phyloP scores from a whole-genome alignment of 2,329 filamentous ascomycete species.

The Penicillium vulpinum region DNA sequence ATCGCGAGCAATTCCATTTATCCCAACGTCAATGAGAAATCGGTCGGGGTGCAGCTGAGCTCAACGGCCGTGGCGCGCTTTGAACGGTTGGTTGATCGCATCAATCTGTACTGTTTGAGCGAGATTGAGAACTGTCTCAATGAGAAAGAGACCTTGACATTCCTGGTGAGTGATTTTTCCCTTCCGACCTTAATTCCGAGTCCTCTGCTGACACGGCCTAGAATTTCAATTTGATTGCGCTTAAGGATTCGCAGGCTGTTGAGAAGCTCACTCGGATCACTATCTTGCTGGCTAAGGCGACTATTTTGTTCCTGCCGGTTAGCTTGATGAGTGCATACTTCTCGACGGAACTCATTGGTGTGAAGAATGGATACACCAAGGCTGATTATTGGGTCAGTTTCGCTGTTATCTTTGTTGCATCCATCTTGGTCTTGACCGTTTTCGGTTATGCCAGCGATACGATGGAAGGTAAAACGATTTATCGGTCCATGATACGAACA shows the following conservation, averaged over 20 bases:
- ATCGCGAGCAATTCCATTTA: slow-evolving; percentile 26
- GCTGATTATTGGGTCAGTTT: slow-evolving; percentile 69
- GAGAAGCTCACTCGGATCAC: slow-evolving; percentile 71
- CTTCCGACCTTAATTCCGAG: background rate
- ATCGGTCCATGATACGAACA: slow-evolving; percentile 43
- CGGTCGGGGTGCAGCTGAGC: slow-evolving; percentile 45
- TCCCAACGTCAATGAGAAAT: slow-evolving; percentile 20
- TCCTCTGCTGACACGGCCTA: slow-evolving; percentile 32
- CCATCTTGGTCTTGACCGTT: slow-evolving; percentile 58
- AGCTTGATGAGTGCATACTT: slow-evolving; percentile 75
- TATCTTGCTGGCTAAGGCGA: slow-evolving; percentile 71
- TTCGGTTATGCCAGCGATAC: slow-evolving; percentile 61
- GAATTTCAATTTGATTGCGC: slow-evolving; percentile 77
- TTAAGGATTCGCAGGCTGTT: slow-evolving; percentile 72
- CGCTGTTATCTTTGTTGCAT: slow-evolving; percentile 61
- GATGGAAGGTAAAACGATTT: slow-evolving; percentile 56
- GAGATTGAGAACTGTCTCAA: slow-evolving; percentile 65
- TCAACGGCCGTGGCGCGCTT: slow-evolving; percentile 59
- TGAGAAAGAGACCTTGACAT: slow-evolving; percentile 69
- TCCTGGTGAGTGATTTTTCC: slow-evolving; percentile 55
- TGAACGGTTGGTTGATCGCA: slow-evolving; percentile 60
- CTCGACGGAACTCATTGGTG: slow-evolving; percentile 62
- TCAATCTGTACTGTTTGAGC: slow-evolving; percentile 61
- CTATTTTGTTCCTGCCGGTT: slow-evolving; percentile 73
- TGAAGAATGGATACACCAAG: slow-evolving; percentile 59